Conservation (phyloP, 306 rosid genomes). For the Malus sieversii region DNA sequence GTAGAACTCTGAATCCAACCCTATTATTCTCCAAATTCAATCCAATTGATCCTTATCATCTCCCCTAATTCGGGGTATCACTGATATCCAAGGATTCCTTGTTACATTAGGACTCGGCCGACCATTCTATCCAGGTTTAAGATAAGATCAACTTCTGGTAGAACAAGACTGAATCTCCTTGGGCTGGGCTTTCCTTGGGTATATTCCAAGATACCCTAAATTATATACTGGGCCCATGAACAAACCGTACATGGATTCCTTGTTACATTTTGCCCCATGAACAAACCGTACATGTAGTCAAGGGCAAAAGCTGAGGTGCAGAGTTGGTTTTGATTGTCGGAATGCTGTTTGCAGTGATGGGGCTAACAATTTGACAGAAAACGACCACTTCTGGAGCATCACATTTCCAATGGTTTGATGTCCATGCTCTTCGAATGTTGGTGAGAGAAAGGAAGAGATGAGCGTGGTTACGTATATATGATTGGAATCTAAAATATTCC, state of each 20-base stretch:
- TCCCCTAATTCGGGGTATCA: too few relatives aligned
- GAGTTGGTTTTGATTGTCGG: not conserved
- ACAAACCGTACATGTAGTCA: not conserved
- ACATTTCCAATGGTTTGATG: not conserved
- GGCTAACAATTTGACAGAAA: not conserved
- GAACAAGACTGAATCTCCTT: too few relatives aligned
- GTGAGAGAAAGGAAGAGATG: not conserved
- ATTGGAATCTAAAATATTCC: not conserved
- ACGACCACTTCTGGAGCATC: constrained; percentile 14
- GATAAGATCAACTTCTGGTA: too few relatives aligned
- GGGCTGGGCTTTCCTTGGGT: too few relatives aligned
- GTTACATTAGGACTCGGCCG: too few relatives aligned
- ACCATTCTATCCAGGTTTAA: too few relatives aligned
- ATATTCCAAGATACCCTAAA: too few relatives aligned
- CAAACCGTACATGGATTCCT: not conserved
- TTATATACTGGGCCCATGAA: not conserved
- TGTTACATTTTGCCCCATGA: not conserved
- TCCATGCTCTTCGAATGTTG: not conserved
- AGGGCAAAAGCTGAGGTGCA: not conserved
- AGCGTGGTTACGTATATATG: not conserved
- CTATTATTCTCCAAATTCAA: too few relatives aligned
- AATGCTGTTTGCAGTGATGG: constrained; percentile 3
- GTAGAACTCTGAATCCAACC: too few relatives aligned
- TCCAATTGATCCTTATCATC: too few relatives aligned
- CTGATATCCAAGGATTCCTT: too few relatives aligned